Base-by-base conservation (phyloP, 345 rosid species). In the Sapria himalayana region DNA sequence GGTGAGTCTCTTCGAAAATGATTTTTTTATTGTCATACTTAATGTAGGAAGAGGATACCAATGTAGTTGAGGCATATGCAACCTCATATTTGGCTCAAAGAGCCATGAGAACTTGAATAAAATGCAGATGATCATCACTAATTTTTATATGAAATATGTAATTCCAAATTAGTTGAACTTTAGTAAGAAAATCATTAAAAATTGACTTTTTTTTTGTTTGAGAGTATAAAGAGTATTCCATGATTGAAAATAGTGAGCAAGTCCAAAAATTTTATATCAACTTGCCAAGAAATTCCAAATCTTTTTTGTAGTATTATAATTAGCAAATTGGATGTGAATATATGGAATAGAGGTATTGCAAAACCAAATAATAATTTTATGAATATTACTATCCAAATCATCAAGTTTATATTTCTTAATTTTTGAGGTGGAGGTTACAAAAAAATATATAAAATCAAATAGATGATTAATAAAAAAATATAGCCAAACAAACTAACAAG, bases 61-160 rank as follows among this genome's bases (percentile, higher is more conserved):
- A 31, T 45, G 39, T 8, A 45, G 15, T 12, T 13, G 39, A 29
- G 5, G 25, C 37, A 19, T 13, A 3, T 2, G 33, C 37, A 29
- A 1, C 49, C 14, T 45, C 49, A 19, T 29, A 45, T 32, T 45
- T 25, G 4, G 24, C 27, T 11, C 25, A 3, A 32, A 54, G 52
- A 29, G 52, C 39, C 52, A 54, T 46, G 15, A 54, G 25, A 29
- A 46, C 32, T 22, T 54, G n/a, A 54, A 45, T 54, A 15, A 54
- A 35, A 14, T 46, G 25, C 3, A 46, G 10, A 39, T 39, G 39
- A 11, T 45, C 34, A 4, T 19, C 9, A 39, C 5, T 29, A 5
- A 38, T 14, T 17, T 39, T 38, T 1, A 41, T 27, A 8, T 45
- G 27, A 18, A 37, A 22, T 7, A 35, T 2, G 19, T 52, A 15